Evolutionary conservation across 2,329 filamentous ascomycete genomes (phyloP), one percentile per base, ranked within the genome.

Genomic region (Pseudogymnoascus sp.): DNA sequence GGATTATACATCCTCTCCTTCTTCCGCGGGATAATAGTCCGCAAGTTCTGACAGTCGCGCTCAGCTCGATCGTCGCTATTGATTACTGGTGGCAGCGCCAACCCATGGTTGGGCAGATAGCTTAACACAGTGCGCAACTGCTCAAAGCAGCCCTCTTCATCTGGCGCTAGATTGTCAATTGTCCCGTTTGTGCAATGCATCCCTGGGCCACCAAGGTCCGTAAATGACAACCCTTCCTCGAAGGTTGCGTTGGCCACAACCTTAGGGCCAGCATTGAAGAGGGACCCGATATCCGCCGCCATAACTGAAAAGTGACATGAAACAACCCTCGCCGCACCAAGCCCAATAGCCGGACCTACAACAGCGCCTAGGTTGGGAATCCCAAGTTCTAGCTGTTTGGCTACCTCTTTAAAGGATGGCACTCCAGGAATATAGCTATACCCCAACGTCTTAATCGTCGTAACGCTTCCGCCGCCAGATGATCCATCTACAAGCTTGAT

Each of bases 181-280:
- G 85, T 88, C 0, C 85, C 85, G 64, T 88, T 88, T 0, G 81
- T 83, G 67, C 83, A 86, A 69, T 88, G 85, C 71, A 88, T 80
- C 16, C 73, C 74, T 0, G 85, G 83, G 0, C 85, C 85, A 2
- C 85, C 85, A 0, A 88, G 75, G 65, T 87, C 83, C 12, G 78
- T 79, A 58, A 86, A 81, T 4, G 76, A 80, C 2, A 88, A 71
- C 0, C 80, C 84, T 74, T 88, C 85, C 69, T 88, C 85, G 66
- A 87, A 87, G 0, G 85, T 88, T 1, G 85, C 85, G 8, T 79
- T 67, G 55, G 83, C 81, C 18, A 88, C 85, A 0, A 88, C 84
- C 64, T 82, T 81, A 0, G 85, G 84, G 0, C 85, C 85, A 6
- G 85, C 85, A 69, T 88, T 88, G 69, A 88, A 87, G 21, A 88